Evolutionary conservation across 345 rosid species (phyloP).

Genomic region (Physaria fendleri): DNA sequence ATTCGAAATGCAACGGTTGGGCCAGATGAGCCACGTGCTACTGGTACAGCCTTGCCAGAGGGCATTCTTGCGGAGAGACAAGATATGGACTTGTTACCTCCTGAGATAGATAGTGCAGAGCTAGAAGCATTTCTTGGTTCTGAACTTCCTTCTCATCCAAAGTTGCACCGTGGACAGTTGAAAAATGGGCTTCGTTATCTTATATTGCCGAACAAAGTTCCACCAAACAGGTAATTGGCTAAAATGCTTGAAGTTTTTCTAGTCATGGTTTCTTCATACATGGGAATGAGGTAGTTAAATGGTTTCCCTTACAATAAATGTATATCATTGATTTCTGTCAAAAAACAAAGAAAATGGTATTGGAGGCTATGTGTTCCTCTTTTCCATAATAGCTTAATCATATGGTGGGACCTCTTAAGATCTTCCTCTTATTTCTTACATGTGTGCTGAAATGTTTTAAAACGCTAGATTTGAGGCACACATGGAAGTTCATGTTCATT

Average conservation of each 20-base stretch:
- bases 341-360: not conserved
- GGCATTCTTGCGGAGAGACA: constrained; percentile 62
- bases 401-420: constrained; percentile 2
- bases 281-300: not conserved
- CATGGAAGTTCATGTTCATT: constrained; percentile 86
- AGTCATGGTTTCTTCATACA: not conserved
- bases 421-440: constrained; percentile 9
- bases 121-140: constrained; percentile 52
- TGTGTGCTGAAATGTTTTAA: constrained; percentile 10
- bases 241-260: not conserved
- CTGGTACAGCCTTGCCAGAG: constrained; percentile 81
- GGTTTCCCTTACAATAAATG: not conserved
- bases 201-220: constrained; percentile 94
- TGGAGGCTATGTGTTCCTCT: not conserved
- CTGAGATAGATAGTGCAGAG: constrained; percentile 41
- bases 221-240: constrained; percentile 65
- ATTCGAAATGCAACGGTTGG: constrained; percentile 71
- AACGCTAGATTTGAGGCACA: constrained; percentile 91
- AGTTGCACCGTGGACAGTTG: constrained; percentile 72
- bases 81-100: constrained; percentile 47
- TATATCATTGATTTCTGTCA: not conserved
- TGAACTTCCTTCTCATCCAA: constrained; percentile 88
- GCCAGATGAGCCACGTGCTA: constrained; percentile 97
- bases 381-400: not conserved
- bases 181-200: constrained; percentile 95